A percentile compares a stretch with the other conserved stretches of the same genome.
These are phyloP conservation scores for Aspergillus pseudoterreus DNA, from an alignment of 2,329 filamentous ascomycete species.

Conservation along the genomic window DNA sequence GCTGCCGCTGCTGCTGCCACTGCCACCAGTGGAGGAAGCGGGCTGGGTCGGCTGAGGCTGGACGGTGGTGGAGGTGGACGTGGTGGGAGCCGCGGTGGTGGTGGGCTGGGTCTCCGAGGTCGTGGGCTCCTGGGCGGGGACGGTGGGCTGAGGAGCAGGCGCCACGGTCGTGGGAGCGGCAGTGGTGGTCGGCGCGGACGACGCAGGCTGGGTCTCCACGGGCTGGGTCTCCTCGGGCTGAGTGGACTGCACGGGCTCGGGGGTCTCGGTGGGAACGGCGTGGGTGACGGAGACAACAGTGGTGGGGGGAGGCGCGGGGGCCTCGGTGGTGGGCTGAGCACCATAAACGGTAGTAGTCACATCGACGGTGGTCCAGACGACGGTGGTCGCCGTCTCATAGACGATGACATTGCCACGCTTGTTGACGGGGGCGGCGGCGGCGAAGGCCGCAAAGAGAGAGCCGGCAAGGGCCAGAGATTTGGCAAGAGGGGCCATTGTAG, in stretches of 20 bases:
- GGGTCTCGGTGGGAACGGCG: constrained; percentile 11
- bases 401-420: constrained; percentile 41
- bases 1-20: constrained; percentile 11
- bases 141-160: constrained; percentile 1
- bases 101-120: constrained; percentile 11
- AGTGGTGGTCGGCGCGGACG: neutral
- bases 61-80: neutral
- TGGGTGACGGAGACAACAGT: constrained; percentile 12
- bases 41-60: neutral
- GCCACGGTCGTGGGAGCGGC: constrained; percentile 2
- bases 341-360: constrained; percentile 48
- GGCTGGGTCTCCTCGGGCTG: constrained; percentile 11
- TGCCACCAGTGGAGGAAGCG: neutral
- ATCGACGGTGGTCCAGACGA: constrained; percentile 48
- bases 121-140: constrained; percentile 4
- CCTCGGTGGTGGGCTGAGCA: constrained; percentile 19
- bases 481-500: constrained; percentile 34
- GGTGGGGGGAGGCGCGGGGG: constrained; percentile 14
- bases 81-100: constrained; percentile 1
- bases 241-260: constrained; percentile 12
- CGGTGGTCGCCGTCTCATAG: constrained; percentile 48
- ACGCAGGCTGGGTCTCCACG: constrained; percentile 3
- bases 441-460: constrained; percentile 31
- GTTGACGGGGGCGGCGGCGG: constrained; percentile 29
- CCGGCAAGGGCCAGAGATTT: constrained; percentile 36